Conservation (phyloP, 805 yeast genomes). For the Kuraishia cidri region DNA sequence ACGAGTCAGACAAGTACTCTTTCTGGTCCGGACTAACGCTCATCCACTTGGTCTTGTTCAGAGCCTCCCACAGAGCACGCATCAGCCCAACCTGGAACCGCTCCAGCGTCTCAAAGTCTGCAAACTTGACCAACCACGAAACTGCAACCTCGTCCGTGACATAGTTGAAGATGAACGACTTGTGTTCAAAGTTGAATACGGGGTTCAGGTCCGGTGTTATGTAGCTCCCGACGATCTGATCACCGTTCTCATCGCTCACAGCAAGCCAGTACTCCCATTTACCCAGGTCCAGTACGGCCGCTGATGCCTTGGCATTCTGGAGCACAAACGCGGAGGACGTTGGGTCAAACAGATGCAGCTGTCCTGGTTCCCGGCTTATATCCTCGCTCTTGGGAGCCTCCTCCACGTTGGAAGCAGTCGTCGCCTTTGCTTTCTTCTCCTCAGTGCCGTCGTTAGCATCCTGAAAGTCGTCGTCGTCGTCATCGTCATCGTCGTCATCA, state of each 20-base stretch:
- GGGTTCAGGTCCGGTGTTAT: slow-evolving; percentile 51
- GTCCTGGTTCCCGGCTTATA: slow-evolving; percentile 4
- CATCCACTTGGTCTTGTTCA: slow-evolving; percentile 41
- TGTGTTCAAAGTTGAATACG: slow-evolving; percentile 45
- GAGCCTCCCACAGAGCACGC: slow-evolving; percentile 51
- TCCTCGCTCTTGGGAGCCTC: neutral
- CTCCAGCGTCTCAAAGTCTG: slow-evolving; percentile 25
- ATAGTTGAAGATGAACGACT: slow-evolving; percentile 61
- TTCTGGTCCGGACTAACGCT: slow-evolving; percentile 32
- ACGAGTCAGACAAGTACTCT: slow-evolving; percentile 49
- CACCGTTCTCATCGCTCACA: slow-evolving; percentile 18
- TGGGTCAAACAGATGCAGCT: slow-evolving; percentile 53
- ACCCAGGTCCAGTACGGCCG: slow-evolving; percentile 33
- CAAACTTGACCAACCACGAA: slow-evolving; percentile 61
- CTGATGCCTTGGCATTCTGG: slow-evolving; percentile 24
- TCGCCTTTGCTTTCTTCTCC: neutral
- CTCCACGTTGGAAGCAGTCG: no score
- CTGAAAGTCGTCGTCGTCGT: slow-evolving; percentile 14
- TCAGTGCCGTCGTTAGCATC: slow-evolving; percentile 13
- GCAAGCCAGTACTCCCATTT: slow-evolving; percentile 47
- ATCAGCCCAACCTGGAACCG: slow-evolving; percentile 45
- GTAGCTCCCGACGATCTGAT: slow-evolving; percentile 25
- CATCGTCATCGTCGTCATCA: slow-evolving; percentile 18
- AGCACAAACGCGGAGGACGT: slow-evolving; percentile 34
- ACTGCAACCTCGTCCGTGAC: slow-evolving; percentile 27